Conservation (phyloP, 2,329 filamentous ascomycete genomes). For the Ceratocystiopsis brevicomis region DNA sequence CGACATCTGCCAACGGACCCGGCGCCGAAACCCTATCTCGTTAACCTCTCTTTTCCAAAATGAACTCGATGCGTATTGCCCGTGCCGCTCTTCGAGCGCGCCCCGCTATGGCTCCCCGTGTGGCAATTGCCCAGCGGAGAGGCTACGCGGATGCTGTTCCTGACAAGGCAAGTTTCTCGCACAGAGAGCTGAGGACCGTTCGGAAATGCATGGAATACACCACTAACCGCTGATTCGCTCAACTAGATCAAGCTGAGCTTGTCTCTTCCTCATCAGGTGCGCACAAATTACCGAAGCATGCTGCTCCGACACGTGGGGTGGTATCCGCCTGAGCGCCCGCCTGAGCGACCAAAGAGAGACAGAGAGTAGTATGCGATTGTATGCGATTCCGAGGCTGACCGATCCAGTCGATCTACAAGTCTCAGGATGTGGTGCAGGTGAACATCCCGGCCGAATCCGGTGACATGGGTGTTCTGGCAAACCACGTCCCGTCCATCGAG, state of each 20-base stretch:
- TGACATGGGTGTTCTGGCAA: slow-evolving; percentile 98
- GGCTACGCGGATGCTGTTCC: slow-evolving; percentile 76
- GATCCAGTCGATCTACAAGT: slow-evolving; percentile 43
- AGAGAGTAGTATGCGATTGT: no score
- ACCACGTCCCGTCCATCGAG: slow-evolving; percentile 97
- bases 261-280: slow-evolving; percentile 89
- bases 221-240: slow-evolving; percentile 11
- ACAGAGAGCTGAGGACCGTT: background rate
- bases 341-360: no score
- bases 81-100: slow-evolving; percentile 73
- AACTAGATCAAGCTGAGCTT: slow-evolving; percentile 85
- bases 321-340: no score
- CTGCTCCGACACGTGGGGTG: no score
- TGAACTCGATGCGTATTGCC: slow-evolving; percentile 90
- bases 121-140: slow-evolving; percentile 57
- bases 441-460: slow-evolving; percentile 96
- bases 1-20: no score
- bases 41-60: slow-evolving; percentile 26
- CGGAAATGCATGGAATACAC: slow-evolving; percentile 1
- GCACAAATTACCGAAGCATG: no score
- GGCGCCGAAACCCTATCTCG: no score
- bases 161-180: slow-evolving; percentile 45
- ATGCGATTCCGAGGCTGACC: background rate
- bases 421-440: slow-evolving; percentile 68
- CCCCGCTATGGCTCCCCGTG: slow-evolving; percentile 50